Evolutionary conservation across 352 stramenopile species (phyloP), one percentile per base, ranked within the genome.

Genomic region (Phytophthora citrophthora): DNA sequence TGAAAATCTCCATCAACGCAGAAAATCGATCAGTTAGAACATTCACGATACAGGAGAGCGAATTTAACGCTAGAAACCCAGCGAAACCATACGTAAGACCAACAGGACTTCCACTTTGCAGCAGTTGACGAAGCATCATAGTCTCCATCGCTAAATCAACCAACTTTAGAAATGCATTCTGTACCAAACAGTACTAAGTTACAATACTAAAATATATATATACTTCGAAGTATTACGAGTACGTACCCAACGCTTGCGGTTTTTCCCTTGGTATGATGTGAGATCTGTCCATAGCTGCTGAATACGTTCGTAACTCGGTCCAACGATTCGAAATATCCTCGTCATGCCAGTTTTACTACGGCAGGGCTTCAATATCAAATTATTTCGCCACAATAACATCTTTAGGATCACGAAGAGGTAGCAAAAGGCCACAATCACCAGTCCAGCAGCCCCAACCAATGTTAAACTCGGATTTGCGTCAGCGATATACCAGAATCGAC

Each of bases 231-330:
- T 27, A 36, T 10, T 38, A 24, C 9, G 18, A 23, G 39, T 4
- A 23, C 54, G 18, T 57, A 70, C 62, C 68, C 53, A 76, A 16
- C 45, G 32, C 23, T 76, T 76, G n/a, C 68, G 63, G 23, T 72
- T 62, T 26, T 32, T 54, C 0, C 68, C 68, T 12, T 55, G 29
- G 29, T 60, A 76, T 2, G 58, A 52, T 0, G 68, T 67, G 13
- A 70, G 18, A 4, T 76, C 53, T 3, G 11, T 41, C 56, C 63
- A 76, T 9, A 53, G 1, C 2, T 13, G 12, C 10, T 32, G 29
- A 5, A 34, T 5, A 5, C 13, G 16, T 34, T 15, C 18, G 43
- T 71, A 71, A 5, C 43, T 45, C 15, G 54, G 18, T 5, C 43
- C 43, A 51, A 51, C 1, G 6, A 38, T 6, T 36, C 13, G 24